Evolutionary conservation across 1,284 basidiomycete species (phyloP), one percentile per base, ranked within the genome.

Genomic region (Neonothopanus nambi): DNA sequence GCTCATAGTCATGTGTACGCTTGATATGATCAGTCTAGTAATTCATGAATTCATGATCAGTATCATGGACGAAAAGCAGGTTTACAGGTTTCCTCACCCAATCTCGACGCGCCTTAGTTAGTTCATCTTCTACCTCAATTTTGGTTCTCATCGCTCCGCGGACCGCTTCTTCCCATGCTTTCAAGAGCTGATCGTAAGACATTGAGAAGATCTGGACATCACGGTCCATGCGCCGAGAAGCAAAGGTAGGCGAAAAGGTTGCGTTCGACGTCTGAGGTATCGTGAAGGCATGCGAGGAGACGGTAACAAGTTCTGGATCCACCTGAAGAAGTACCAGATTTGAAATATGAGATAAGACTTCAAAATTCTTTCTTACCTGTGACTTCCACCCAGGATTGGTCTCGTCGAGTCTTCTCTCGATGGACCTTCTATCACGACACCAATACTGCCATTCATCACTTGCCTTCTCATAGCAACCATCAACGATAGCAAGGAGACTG

Each of bases 1-100:
- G 81, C 59, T 82, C 81, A 58, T 84, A 85, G 63, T 85, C 81
- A 59, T 78, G 80, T 8, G 81, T 83, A 18, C 82, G 68, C 48
- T 78, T 81, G 40, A 79, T 58, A 56, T 81, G 74, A 26, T 85
- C 82, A 3, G 74, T 75, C 82, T 85, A 58, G 13, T 5, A 40
- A 51, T 23, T 39, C 30, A 51, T 23, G 24, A n/a, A 3, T 39
- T 30, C 33, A 26, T 20, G 30, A 9, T 12, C 13, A n/a, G 35
- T 18, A 21, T 28, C n/a, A n/a, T n/a, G 13, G 13, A 24, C 40
- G 17, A 56, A 44, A 28, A 35, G 18, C 5, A 43, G 56, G 17
- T n/a, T n/a, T n/a, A n/a, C n/a, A 35, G 51, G 36, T 24, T 15
- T n/a, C 70, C 80, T 50, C 55, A 84, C 81, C 65, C 79, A 67